Evolutionary conservation across 2,329 filamentous ascomycete genomes (phyloP).

Genomic region (Phialophora expanda): DNA sequence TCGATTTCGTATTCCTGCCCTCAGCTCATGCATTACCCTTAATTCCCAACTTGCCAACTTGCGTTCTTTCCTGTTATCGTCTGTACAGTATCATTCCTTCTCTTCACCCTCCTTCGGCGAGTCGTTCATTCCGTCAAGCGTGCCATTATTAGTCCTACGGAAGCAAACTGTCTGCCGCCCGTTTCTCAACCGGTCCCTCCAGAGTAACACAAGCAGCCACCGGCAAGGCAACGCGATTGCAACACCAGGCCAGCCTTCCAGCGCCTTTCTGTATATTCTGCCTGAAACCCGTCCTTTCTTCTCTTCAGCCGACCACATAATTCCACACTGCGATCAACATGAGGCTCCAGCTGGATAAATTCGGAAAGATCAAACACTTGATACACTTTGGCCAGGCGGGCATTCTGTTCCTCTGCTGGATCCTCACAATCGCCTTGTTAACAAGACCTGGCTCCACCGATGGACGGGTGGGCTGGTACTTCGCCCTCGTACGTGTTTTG

Average conservation of each 20-base stretch:
- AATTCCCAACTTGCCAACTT: background rate
- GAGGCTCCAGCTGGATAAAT: constrained; percentile 39
- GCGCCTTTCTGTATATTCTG: background rate
- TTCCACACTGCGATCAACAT: constrained; percentile 21
- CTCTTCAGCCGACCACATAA: background rate
- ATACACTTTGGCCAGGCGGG: constrained; percentile 61
- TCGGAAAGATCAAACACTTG: constrained; percentile 62
- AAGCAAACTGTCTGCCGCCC: constrained; percentile 5
- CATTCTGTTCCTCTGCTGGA: constrained; percentile 64
- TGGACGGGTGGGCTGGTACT: constrained; percentile 62
- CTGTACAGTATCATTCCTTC: constrained; percentile 6
- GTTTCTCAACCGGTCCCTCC: background rate
- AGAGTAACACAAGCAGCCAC: constrained; percentile 14
- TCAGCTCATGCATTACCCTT: constrained; percentile 6
- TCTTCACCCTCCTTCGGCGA: background rate
- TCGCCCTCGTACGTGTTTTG: constrained; percentile 46
- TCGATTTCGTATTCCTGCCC: constrained; percentile 3
- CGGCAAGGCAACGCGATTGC: constrained; percentile 8
- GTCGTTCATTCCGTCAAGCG: background rate
- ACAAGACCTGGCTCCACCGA: constrained; percentile 60
- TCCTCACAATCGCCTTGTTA: constrained; percentile 63
- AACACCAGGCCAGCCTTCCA: background rate
- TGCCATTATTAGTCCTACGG: constrained; percentile 7
- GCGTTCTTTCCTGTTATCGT: background rate
- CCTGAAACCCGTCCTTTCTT: background rate